Evolutionary conservation across 768 basidiomycete genomes (phyloP).

Genomic region (Termitomyces sp.): DNA sequence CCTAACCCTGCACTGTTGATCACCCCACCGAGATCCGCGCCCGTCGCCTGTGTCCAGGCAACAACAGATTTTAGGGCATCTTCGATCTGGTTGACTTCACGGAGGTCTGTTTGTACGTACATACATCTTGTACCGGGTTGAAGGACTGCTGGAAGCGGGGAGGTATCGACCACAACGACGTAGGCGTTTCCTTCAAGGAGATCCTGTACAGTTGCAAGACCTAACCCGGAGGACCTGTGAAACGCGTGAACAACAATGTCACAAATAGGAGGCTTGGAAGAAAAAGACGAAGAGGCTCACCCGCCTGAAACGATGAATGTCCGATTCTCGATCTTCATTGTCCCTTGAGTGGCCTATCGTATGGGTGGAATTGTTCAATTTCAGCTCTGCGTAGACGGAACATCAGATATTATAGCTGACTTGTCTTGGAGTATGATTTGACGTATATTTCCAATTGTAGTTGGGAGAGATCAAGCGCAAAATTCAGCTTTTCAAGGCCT

Average conservation of each 20-base stretch:
- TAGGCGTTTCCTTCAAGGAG: conserved; percentile 38
- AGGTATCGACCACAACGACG: conserved; percentile 47
- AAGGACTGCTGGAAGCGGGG: conserved; percentile 25
- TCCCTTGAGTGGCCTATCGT: background rate
- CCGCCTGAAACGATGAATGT: conserved; percentile 1
- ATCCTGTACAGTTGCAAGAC: conserved; percentile 43
- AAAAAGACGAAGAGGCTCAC: background rate
- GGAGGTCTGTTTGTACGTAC: conserved; percentile 38
- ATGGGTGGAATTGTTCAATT: background rate
- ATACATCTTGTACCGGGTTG: conserved; percentile 23
- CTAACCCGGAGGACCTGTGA: conserved; percentile 49
- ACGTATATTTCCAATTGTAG: background rate
- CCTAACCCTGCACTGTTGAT: conserved; percentile 54
- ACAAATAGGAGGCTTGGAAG: background rate
- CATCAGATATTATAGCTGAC: background rate
- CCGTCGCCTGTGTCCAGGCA: conserved; percentile 34
- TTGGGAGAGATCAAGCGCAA: background rate
- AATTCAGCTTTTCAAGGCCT: background rate
- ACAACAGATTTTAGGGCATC: conserved; percentile 31
- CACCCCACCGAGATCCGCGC: conserved; percentile 48
- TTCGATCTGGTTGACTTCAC: conserved; percentile 27
- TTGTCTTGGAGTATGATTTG: background rate
- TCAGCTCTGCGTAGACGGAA: background rate
- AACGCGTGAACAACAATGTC: background rate
- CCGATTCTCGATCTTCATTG: background rate